Evolutionary conservation across 305 asterid species (phyloP).

Genomic region (Salvia sclarea): DNA sequence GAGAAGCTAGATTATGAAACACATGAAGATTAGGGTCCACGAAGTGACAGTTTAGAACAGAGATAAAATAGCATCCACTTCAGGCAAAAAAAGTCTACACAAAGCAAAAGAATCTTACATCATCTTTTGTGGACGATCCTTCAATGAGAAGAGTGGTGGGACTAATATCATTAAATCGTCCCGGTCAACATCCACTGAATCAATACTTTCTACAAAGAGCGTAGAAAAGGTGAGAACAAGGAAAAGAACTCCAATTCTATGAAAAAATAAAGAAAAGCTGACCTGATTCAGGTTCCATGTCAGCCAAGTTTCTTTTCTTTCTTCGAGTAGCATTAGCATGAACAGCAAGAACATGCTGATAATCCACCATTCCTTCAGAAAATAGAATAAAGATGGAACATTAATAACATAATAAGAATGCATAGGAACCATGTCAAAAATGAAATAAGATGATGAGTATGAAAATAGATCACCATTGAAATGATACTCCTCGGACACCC

Average conservation of each 20-base stretch:
- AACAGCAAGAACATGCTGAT: conserved; percentile 90
- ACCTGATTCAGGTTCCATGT: conserved; percentile 70
- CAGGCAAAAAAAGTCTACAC: conserved; percentile 14
- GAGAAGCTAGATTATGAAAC: conserved; percentile 1
- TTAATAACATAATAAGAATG: conserved; percentile 31
- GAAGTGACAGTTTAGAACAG: not conserved
- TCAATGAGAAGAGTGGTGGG: conserved; percentile 78
- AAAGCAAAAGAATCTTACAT: conserved; percentile 52
- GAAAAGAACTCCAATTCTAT: conserved; percentile 15
- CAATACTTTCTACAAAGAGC: conserved; percentile 51
- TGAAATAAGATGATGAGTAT: conserved; percentile 24
- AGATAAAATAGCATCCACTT: conserved; percentile 2
- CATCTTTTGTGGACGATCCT: conserved; percentile 71
- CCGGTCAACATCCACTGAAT: conserved; percentile 63
- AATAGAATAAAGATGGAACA: conserved; percentile 26
- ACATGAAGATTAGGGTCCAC: not conserved
- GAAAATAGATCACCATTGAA: conserved; percentile 55
- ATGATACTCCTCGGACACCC: conserved; percentile 68
- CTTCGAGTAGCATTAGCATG: conserved; percentile 69
- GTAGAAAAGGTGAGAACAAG: conserved; percentile 26
- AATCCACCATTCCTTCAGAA: conserved; percentile 83
- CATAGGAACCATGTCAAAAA: not conserved
- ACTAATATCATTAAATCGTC: conserved; percentile 80
- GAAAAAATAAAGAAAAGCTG: conserved; percentile 30
- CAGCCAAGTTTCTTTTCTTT: conserved; percentile 79